Percentiles rank a stretch among this genome's conserved stretches.
Evolutionary conservation across 1,139 yeast genomes (phyloP).

Genomic region (Pichia sp.): DNA sequence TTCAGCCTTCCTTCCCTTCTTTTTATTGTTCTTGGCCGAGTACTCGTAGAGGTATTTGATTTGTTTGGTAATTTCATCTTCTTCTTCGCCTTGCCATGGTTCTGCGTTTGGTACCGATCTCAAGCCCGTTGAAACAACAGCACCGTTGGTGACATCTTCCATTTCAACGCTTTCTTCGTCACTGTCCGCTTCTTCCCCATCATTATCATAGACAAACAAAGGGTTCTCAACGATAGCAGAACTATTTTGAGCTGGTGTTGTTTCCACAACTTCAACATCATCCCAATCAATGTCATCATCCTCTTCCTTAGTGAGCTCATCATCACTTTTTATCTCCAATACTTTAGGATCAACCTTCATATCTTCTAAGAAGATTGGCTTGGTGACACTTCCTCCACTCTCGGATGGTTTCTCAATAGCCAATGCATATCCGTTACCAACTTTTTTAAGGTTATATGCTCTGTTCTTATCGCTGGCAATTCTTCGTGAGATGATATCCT

Average conservation of each 20-base stretch:
- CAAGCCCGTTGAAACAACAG: slow-evolving; percentile 6
- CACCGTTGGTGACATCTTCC: slow-evolving; percentile 16
- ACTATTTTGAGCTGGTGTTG: neutral
- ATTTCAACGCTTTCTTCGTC: slow-evolving; percentile 10
- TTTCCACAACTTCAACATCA: slow-evolving; percentile 13
- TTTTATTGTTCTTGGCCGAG: slow-evolving; percentile 21
- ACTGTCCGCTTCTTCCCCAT: slow-evolving; percentile 2
- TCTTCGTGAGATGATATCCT: slow-evolving; percentile 38
- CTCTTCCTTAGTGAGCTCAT: no score
- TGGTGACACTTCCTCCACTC: slow-evolving; percentile 32
- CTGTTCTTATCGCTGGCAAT: slow-evolving; percentile 82
- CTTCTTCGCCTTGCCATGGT: slow-evolving; percentile 9
- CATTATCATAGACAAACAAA: slow-evolving; percentile 10
- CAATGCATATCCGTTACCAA: slow-evolving; percentile 83
- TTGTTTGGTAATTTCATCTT: slow-evolving; percentile 20
- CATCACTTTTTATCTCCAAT: no score
- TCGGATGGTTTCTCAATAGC: slow-evolving; percentile 37
- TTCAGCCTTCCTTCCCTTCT: neutral
- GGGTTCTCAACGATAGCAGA: slow-evolving; percentile 1
- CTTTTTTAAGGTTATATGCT: slow-evolving; percentile 68
- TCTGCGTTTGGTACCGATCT: no score
- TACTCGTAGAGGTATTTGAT: slow-evolving; percentile 27
- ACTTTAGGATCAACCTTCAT: slow-evolving; percentile 4
- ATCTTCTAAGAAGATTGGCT: slow-evolving; percentile 24
- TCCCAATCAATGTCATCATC: slow-evolving; percentile 23